A percentile compares a stretch with the other conserved stretches of the same genome.
Evolutionary conservation across 2,329 filamentous ascomycete genomes (phyloP).

Genomic region (Penicillium sp.): DNA sequence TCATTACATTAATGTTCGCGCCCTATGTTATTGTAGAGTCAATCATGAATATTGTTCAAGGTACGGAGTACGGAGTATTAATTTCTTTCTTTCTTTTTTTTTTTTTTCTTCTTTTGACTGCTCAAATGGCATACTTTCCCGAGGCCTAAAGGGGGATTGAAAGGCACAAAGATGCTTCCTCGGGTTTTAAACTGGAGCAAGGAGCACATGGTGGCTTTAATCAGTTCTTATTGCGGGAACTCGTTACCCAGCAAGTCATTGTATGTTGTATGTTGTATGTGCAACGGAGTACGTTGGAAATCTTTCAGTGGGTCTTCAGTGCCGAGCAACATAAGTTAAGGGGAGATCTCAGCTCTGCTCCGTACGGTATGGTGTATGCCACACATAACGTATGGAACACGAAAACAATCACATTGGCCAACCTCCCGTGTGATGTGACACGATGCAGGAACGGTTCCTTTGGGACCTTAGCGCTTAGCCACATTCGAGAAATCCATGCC

Average conservation of each 20-base stretch:
- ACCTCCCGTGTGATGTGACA: conserved; percentile 4
- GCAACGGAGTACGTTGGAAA: too few species aligned
- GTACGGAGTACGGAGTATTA: background rate
- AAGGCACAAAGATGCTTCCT: background rate
- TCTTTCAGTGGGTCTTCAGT: background rate
- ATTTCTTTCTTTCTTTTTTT: too few species aligned
- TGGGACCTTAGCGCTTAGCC: conserved; percentile 11
- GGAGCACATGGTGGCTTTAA: background rate
- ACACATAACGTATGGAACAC: background rate
- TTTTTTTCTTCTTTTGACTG: background rate
- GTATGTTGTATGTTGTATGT: too few species aligned
- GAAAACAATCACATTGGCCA: conserved; percentile 7
- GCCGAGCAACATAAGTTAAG: too few species aligned
- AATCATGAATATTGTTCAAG: background rate
- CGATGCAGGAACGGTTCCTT: conserved; percentile 4
- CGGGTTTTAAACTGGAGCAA: background rate
- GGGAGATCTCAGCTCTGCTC: background rate
- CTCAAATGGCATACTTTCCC: background rate
- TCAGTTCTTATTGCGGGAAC: background rate
- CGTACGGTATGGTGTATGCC: background rate
- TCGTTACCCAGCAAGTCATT: background rate
- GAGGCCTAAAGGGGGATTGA: background rate
- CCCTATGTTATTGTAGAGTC: background rate
- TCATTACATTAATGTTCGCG: background rate
- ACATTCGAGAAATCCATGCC: conserved; percentile 13